Conservation (phyloP, 2,329 filamentous ascomycete species). For the Hymenoscyphus fraxineus region DNA sequence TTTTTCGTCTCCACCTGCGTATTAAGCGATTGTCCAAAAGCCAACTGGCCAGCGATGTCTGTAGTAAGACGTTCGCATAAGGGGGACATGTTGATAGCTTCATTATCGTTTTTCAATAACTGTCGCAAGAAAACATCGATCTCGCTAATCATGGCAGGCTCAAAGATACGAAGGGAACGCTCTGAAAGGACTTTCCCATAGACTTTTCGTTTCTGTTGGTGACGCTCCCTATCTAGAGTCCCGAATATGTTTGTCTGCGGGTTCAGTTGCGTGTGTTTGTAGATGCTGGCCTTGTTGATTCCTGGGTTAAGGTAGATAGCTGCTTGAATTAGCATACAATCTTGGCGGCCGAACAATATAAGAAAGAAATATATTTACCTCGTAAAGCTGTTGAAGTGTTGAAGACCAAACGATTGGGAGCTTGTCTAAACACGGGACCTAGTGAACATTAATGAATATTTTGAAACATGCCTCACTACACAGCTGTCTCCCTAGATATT, state of each 20-base stretch:
- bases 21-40: neutral
- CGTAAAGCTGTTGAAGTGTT: slow-evolving; percentile 1
- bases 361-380: neutral
- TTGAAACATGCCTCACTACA: neutral
- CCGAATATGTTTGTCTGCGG: neutral
- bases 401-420: slow-evolving; percentile 8
- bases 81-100: neutral
- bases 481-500: neutral
- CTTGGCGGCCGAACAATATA: neutral
- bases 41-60: neutral
- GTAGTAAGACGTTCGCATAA: neutral
- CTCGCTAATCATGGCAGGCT: neutral
- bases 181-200: slow-evolving; percentile 2
- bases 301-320: neutral
- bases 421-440: slow-evolving; percentile 9
- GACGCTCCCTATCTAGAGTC: neutral
- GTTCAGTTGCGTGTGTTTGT: slow-evolving; percentile 4
- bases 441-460: neutral
- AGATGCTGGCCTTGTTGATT: neutral
- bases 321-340: neutral
- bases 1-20: too few species aligned
- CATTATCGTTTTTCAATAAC: neutral
- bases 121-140: slow-evolving; percentile 2
- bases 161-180: slow-evolving; percentile 2
- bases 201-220: neutral